Percentiles rank a stretch among this genome's conserved stretches.
These are phyloP conservation scores for Allium cepa DNA, from an alignment of 106 monocot genomes.

Conservation along the genomic window DNA sequence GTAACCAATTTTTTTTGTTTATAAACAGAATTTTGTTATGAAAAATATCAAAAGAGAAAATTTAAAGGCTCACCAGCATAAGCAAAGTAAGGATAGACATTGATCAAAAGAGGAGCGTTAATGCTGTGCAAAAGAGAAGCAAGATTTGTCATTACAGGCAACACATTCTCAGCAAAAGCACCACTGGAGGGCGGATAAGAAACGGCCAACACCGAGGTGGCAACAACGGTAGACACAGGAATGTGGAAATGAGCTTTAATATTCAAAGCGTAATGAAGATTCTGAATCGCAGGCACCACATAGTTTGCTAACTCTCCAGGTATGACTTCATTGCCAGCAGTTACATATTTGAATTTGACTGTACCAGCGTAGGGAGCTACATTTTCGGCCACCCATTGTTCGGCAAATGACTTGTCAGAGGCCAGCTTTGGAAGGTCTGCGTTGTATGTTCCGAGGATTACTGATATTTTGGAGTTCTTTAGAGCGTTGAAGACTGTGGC, in stretches of 20 bases:
- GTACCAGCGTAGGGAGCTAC: constrained; percentile 7
- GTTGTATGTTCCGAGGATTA: constrained; percentile 23
- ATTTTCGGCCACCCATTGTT: constrained; percentile 20
- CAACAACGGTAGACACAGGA: constrained; percentile 9
- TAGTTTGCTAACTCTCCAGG: constrained; percentile 25
- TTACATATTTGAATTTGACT: constrained; percentile 35
- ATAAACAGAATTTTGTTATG: too few species aligned
- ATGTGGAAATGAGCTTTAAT: not conserved
- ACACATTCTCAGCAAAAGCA: constrained; percentile 3
- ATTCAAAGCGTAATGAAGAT: constrained; percentile 4
- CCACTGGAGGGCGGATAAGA: constrained; percentile 15
- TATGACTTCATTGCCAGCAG: constrained; percentile 72
- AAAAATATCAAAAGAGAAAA: not conserved
- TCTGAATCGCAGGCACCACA: constrained; percentile 29
- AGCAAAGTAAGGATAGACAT: constrained; percentile 27
- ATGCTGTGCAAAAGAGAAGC: not conserved
- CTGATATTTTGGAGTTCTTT: constrained; percentile 9
- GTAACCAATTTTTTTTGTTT: too few species aligned
- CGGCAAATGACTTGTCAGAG: constrained; percentile 6
- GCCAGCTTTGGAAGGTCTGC: constrained; percentile 20
- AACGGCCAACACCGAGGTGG: not conserved
- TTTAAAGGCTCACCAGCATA: not conserved
- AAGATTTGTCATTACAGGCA: not conserved
- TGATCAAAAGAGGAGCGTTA: not conserved
- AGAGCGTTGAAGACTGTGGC: constrained; percentile 12